Evolutionary conservation across 176 grass and related monocot genomes (phyloP).

Genomic region (Juncus inflexus): DNA sequence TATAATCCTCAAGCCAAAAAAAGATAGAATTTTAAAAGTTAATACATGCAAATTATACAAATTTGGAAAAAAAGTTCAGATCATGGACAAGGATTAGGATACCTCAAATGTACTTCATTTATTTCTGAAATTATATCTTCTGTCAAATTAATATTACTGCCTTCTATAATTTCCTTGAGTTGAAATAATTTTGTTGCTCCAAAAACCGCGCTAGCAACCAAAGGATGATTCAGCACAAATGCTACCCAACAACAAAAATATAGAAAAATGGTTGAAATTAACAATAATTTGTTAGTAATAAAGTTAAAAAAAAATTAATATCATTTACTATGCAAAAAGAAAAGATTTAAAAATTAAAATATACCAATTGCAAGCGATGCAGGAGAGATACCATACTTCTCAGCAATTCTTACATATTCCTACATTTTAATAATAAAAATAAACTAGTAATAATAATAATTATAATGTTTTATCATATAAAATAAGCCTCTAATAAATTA

Average conservation of each 20-base stretch:
- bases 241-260: constrained; percentile 29
- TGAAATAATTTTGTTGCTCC: constrained; percentile 77
- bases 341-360: neutral
- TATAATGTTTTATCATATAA: neutral
- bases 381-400: constrained; percentile 56
- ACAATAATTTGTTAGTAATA: neutral
- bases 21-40: too few species aligned
- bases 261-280: constrained; percentile 28
- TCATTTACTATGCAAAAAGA: too few species aligned
- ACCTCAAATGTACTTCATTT: constrained; percentile 57
- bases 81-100: constrained; percentile 62
- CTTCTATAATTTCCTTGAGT: constrained; percentile 56
- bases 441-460: constrained; percentile 2
- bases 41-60: too few species aligned
- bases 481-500: neutral
- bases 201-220: constrained; percentile 64
- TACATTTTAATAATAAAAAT: constrained; percentile 28
- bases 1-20: too few species aligned
- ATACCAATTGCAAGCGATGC: constrained; percentile 67
- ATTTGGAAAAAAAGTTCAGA: neutral
- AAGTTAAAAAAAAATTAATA: neutral
- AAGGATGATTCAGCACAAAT: constrained; percentile 61
- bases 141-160: constrained; percentile 32
- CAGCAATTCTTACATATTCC: constrained; percentile 57
- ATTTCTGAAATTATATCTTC: constrained; percentile 57